phyloP scores from a whole-genome alignment of 345 rosid species.

The Murraya koenigii region DNA sequence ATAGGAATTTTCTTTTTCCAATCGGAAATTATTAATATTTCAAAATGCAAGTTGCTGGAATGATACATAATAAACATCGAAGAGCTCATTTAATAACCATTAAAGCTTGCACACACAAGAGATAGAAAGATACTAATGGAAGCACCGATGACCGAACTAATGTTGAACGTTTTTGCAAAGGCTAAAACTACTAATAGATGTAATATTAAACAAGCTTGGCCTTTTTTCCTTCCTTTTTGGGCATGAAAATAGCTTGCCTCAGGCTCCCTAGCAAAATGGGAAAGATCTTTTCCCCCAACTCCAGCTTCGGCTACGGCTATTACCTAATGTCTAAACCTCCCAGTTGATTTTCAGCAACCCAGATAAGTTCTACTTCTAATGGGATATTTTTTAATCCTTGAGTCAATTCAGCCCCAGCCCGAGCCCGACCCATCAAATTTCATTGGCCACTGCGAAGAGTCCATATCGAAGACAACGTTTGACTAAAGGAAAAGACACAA shows the following conservation, averaged over 20 bases:
- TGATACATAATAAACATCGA: background rate
- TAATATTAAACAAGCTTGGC: too few species aligned
- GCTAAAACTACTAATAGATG: background rate
- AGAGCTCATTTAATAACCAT: background rate
- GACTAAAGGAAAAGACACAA: background rate
- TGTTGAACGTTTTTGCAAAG: background rate
- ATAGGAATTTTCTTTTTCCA: background rate
- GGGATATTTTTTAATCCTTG: background rate
- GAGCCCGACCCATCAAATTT: slow-evolving; percentile 7
- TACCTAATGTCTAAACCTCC: too few species aligned
- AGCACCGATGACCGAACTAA: background rate
- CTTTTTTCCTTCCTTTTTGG: too few species aligned
- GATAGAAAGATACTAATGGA: background rate
- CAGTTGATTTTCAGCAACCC: background rate
- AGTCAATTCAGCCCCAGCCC: slow-evolving; percentile 2
- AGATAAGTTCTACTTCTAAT: background rate
- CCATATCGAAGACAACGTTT: background rate
- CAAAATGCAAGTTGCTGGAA: slow-evolving; percentile 1
- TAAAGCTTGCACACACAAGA: background rate
- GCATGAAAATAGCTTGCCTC: too few species aligned
- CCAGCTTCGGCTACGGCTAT: too few species aligned
- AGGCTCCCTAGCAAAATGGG: background rate
- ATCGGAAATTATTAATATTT: background rate
- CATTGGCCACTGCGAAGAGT: background rate
- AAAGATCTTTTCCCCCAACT: background rate